Evolutionary conservation across 441 rosid species (phyloP).

Genomic region (Croton setiger): DNA sequence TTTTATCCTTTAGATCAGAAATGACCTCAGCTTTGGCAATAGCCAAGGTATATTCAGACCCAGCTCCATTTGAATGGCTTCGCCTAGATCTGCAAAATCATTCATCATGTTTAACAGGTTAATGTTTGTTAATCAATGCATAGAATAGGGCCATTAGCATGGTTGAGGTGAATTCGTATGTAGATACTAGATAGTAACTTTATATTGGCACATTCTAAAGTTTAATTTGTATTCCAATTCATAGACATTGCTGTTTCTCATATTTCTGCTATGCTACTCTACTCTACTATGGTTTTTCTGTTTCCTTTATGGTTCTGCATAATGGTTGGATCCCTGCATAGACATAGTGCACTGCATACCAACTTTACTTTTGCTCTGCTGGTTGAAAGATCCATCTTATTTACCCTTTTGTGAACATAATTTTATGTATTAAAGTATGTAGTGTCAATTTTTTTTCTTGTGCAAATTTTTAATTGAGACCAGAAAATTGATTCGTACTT

Average conservation of each 20-base stretch:
- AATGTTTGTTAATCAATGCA: neutral
- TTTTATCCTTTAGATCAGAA: neutral
- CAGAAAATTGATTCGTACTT: neutral
- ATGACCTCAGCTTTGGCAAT: neutral
- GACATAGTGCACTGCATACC: too few species aligned
- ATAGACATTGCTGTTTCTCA: neutral
- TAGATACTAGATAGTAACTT: neutral
- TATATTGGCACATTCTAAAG: neutral
- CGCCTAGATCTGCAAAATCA: neutral
- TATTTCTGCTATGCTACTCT: too few species aligned
- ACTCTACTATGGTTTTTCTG: too few species aligned
- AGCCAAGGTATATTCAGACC: neutral
- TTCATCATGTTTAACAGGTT: neutral
- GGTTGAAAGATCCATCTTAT: too few species aligned
- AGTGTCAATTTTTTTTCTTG: neutral
- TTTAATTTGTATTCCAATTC: neutral
- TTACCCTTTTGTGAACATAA: too few species aligned
- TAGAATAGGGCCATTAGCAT: neutral
- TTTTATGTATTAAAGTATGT: neutral
- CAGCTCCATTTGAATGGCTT: slow-evolving; percentile 3
- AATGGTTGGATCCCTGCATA: too few species aligned
- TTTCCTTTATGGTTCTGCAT: too few species aligned
- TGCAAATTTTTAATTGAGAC: neutral
- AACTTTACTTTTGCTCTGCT: too few species aligned
- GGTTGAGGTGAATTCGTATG: too few species aligned